Base-by-base conservation (phyloP, 768 basidiomycete species). In the Russula sp. region DNA sequence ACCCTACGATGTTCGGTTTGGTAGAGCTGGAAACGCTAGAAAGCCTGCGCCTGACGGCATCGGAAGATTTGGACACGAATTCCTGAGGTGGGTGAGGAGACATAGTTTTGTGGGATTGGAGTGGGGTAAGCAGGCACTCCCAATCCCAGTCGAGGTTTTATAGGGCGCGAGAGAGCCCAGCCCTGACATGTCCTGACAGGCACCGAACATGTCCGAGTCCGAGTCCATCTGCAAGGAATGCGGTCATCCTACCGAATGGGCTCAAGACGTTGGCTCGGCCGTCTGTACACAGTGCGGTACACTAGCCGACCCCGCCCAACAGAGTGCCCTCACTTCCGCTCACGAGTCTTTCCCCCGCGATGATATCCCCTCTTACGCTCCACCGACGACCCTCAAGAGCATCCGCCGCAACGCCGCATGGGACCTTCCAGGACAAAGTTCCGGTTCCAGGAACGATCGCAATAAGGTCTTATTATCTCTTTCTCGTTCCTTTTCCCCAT, bases 241-340 rank as follows among this genome's bases (percentile, higher is more conserved):
- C 53, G 67, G 65, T 54, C 60, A 68, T 24, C 18, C 56, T 4
- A 68, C 67, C 30, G 65, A 68, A 66, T 68, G 51, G 36, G 40
- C 48, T 62, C 67, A 32, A 48, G 65, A 66, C 46, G 42, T 67
- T 22, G 65, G 65, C 61, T 68, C 67, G 7, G 61, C 79, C 52
- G 83, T 91, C 64, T 92, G 90, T 74, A 82, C 82, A 14, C 57
- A 66, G n/a, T 92, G 90, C 69, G 90, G 87, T 18, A 85, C 84
- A n/a, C 81, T 92, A 22, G 77, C 75, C 11, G 84, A 90, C 69
- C 79, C 88, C 0, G 76, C 80, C 16, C 63, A 64, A 51, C 87
- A 86, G 76, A 79, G 79, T 30, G 75, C 88, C 46, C 82, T 92
- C 55, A 78, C 83, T 9, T 76, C 80, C 26, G 78, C 82, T 66